Base-by-base conservation (phyloP, 2,329 filamentous ascomycete genomes). In the Lachnellula willkommii region DNA sequence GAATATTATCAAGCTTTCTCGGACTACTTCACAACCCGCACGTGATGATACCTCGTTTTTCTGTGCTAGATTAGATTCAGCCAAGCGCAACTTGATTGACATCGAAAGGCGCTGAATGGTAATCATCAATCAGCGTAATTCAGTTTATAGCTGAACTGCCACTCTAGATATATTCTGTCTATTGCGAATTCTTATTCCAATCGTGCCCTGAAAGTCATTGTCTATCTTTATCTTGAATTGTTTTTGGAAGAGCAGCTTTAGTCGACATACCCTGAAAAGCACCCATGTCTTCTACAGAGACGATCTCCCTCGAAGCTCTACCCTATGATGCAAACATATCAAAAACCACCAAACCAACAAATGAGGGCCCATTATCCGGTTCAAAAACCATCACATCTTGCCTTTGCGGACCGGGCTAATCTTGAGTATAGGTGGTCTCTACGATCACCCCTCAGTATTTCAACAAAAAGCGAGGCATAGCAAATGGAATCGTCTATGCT, bases 381-480 rank as follows among this genome's bases (percentile, higher is more conserved):
- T 54, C 55, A 2, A 57, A 5, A n/a, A 12, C 35, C 24, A 24
- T 42, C 11, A 42, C 9, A 8, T 24, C 26, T 8, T 20, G 40
- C 57, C 36, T 14, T 37, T 45, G 50, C 51, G 42, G 45, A 58
- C 7, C 40, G 52, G 5, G 32, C 35, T 55, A 55, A 55, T 2
- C 9, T 20, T 32, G 12, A 9, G 11, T 17, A n/a, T 74, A 77
- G 70, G 73, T 79, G 2, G 71, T 75, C n/a, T 77, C 76, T 2
- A 71, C 73, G 0, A 72, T 75, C 0, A 74, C 79, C 2, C 73
- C 79, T 0, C 80, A 83, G 58, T 84, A 81, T 59, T 84, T 84
- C 56, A 74, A 68, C 46, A 71, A 71, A 2, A 80, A 76, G 57
- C 76, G 79, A 2, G 81, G 80, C 0, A 67, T 82, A 0, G 81